Evolutionary conservation across 2,329 filamentous ascomycete genomes (phyloP).

Genomic region (Sphaerulina vaccinii): DNA sequence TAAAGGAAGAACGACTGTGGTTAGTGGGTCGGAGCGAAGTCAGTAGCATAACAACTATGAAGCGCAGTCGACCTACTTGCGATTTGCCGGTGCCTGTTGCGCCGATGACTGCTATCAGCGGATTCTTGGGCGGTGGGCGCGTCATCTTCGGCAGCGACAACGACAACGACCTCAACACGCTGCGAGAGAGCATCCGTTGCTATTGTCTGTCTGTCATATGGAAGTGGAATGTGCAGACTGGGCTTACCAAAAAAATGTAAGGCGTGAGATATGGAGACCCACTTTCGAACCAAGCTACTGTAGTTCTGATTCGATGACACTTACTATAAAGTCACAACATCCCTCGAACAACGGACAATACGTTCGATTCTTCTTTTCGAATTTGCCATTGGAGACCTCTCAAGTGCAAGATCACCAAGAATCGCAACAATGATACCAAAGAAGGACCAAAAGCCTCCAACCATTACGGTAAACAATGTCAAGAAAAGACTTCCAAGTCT

Average conservation of each 20-base stretch:
- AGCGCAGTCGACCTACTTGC: constrained; percentile 57
- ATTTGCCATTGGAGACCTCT: not conserved
- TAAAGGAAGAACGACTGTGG: constrained; percentile 45
- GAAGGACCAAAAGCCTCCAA: constrained; percentile 45
- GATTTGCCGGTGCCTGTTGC: constrained; percentile 94
- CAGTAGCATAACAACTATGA: constrained; percentile 1
- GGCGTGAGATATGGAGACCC: not conserved
- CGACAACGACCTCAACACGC: constrained; percentile 8
- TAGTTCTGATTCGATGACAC: too few species aligned
- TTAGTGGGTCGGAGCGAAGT: constrained; percentile 35
- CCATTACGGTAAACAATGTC: constrained; percentile 62
- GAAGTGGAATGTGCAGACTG: too few species aligned
- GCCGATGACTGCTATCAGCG: constrained; percentile 78
- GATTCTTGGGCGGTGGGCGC: constrained; percentile 37
- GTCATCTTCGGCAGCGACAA: constrained; percentile 24
- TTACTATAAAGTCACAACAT: not conserved
- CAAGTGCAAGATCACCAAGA: not conserved
- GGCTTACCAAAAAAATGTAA: not conserved
- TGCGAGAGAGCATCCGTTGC: constrained; percentile 11
- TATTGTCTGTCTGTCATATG: not conserved
- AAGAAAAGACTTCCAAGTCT: not conserved
- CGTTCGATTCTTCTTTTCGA: not conserved
- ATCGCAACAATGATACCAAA: not conserved
- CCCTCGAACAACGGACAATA: too few species aligned
- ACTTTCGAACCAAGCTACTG: not conserved